These are phyloP conservation scores for Aspergillus intermedius DNA, from an alignment of 2,329 filamentous ascomycete species.

Conservation along the genomic window DNA sequence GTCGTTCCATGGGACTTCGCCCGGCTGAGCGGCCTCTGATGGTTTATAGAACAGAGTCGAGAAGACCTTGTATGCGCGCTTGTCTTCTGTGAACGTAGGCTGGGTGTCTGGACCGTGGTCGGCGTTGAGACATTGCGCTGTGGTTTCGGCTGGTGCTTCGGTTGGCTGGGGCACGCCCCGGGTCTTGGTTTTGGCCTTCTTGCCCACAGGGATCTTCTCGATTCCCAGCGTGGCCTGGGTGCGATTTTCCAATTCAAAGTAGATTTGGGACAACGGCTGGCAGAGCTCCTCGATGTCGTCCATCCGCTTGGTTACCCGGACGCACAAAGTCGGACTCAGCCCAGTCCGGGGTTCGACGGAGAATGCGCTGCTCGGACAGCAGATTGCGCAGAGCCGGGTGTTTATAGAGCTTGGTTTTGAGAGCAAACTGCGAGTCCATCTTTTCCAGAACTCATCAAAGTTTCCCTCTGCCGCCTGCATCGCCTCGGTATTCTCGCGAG, in stretches of 20 bases:
- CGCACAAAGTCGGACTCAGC: constrained; percentile 25
- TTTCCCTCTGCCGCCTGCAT: constrained; percentile 44
- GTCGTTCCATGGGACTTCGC: constrained; percentile 49
- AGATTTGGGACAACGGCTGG: not conserved
- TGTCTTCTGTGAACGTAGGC: constrained; percentile 28
- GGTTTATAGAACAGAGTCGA: constrained; percentile 37
- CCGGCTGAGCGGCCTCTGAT: constrained; percentile 29
- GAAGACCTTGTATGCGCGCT: constrained; percentile 39
- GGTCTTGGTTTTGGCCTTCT: constrained; percentile 11
- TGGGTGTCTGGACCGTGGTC: constrained; percentile 8
- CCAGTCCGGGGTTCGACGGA: constrained; percentile 49
- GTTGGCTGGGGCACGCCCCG: constrained; percentile 2
- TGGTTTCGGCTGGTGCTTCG: not conserved
- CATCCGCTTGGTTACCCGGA: not conserved
- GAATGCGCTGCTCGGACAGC: constrained; percentile 26
- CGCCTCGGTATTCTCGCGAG: constrained; percentile 37
- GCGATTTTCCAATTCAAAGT: constrained; percentile 2
- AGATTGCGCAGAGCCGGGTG: constrained; percentile 23
- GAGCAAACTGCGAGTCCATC: constrained; percentile 20
- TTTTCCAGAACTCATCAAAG: constrained; percentile 45
- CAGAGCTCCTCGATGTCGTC: not conserved
- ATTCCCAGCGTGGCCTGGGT: not conserved
- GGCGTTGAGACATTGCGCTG: not conserved
- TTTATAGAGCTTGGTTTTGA: constrained; percentile 14
- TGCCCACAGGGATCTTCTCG: not conserved